These are phyloP conservation scores for Boletus speciosus DNA, from an alignment of 768 basidiomycete species.

Conservation along the genomic window DNA sequence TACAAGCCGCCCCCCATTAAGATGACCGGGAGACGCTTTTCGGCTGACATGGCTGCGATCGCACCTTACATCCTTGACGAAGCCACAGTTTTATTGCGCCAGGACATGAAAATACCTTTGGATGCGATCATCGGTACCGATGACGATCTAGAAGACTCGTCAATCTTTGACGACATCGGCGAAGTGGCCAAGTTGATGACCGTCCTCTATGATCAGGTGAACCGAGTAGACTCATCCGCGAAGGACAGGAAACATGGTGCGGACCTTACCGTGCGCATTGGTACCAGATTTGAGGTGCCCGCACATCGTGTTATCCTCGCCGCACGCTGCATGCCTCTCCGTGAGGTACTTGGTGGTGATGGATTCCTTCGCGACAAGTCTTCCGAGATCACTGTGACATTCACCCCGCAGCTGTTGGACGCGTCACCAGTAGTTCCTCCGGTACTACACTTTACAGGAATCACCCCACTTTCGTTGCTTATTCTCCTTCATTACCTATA, in stretches of 20 bases:
- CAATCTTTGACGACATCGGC: slow-evolving; percentile 35
- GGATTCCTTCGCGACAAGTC: slow-evolving; percentile 25
- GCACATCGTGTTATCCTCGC: slow-evolving; percentile 67
- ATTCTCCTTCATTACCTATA: slow-evolving; percentile 86
- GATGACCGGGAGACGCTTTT: slow-evolving; percentile 52
- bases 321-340: slow-evolving; percentile 50
- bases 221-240: not conserved
- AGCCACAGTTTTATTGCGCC: not conserved
- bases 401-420: slow-evolving; percentile 7
- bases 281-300: slow-evolving; percentile 46
- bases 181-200: slow-evolving; percentile 27
- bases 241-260: slow-evolving; percentile 48
- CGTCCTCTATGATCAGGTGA: slow-evolving; percentile 1
- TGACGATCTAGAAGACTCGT: slow-evolving; percentile 40
- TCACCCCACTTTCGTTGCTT: slow-evolving; percentile 64
- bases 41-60: slow-evolving; percentile 62
- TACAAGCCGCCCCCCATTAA: slow-evolving; percentile 55
- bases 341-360: slow-evolving; percentile 38
- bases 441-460: slow-evolving; percentile 43
- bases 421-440: not conserved
- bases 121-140: slow-evolving; percentile 15
- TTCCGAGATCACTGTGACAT: slow-evolving; percentile 31
- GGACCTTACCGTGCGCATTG: slow-evolving; percentile 54
- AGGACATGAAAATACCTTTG: not conserved
- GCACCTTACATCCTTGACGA: slow-evolving; percentile 50